phyloP scores from a whole-genome alignment of 352 stramenopile genomes.

The Pythium vanterpoolii region DNA sequence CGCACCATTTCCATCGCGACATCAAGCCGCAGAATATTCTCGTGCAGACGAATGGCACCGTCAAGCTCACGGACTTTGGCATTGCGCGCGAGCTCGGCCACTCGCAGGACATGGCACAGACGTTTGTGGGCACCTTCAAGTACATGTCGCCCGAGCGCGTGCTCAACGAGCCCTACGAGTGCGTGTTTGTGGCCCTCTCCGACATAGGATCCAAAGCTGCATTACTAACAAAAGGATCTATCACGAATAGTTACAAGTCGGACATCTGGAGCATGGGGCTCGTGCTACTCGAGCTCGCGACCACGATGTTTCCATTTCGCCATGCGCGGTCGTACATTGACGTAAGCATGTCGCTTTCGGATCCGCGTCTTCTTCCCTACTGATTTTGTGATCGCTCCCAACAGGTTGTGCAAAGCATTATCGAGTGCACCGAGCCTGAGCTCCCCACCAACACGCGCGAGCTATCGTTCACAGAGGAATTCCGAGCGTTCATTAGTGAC shows the following conservation, averaged over 20 bases:
- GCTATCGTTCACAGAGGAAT: constrained; percentile 43
- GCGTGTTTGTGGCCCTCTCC: too few relatives aligned
- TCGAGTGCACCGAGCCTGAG: constrained; percentile 50
- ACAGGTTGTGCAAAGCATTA: constrained; percentile 72
- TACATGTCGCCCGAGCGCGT: constrained; percentile 94
- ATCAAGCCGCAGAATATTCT: constrained; percentile 94
- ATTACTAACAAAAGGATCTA: too few relatives aligned
- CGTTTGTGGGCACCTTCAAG: constrained; percentile 89
- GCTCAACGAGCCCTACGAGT: constrained; percentile 75
- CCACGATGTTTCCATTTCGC: constrained; percentile 49
- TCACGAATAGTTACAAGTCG: constrained; percentile 57
- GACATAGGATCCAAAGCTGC: too few relatives aligned
- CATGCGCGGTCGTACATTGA: constrained; percentile 66
- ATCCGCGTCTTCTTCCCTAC: not conserved
- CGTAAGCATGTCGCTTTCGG: constrained; percentile 22
- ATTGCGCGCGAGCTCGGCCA: constrained; percentile 61
- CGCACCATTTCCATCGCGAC: constrained; percentile 90
- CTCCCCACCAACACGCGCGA: constrained; percentile 32
- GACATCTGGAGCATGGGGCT: constrained; percentile 79
- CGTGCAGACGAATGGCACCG: constrained; percentile 62
- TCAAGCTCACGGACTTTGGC: constrained; percentile 85
- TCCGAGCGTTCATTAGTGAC: constrained; percentile 50
- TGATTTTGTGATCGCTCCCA: not conserved
- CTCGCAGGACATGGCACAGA: constrained; percentile 76
- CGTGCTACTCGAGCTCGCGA: constrained; percentile 70